Percentiles rank a stretch among this genome's conserved stretches.
These are phyloP conservation scores for Neofusicoccum laricinum DNA, from an alignment of 2,329 filamentous ascomycete species.

Conservation along the genomic window DNA sequence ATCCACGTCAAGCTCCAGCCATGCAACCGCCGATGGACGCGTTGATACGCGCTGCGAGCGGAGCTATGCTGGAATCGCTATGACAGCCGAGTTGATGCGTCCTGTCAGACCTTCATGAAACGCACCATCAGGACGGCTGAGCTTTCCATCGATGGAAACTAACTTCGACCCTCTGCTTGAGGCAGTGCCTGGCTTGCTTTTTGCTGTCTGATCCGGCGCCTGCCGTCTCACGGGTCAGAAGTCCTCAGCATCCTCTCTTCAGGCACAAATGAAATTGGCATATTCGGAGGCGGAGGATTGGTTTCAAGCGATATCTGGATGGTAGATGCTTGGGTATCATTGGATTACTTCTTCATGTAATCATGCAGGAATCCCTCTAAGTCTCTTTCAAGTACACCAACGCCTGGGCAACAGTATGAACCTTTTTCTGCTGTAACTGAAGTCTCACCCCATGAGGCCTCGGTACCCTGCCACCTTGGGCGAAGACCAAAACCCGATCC, in stretches of 20 bases:
- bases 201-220: neutral
- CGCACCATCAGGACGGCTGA: neutral
- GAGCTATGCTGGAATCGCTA: neutral
- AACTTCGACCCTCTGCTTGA: neutral
- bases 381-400: neutral
- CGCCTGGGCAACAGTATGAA: conserved; percentile 54
- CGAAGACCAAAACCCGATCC: conserved; percentile 72
- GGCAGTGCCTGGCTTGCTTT: neutral
- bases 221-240: neutral
- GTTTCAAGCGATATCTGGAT: neutral
- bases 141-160: neutral
- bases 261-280: neutral
- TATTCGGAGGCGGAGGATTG: neutral
- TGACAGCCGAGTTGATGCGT: neutral
- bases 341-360: neutral
- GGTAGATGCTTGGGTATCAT: neutral
- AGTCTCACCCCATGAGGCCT: conserved; percentile 63
- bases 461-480: conserved; percentile 76
- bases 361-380: neutral
- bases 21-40: neutral
- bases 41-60: neutral
- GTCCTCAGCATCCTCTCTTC: neutral
- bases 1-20: neutral
- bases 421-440: conserved; percentile 55
- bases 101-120: neutral